Percentiles rank a stretch among this genome's conserved stretches.
These are phyloP conservation scores for Penicillium coprophilum DNA, from an alignment of 495 filamentous ascomycete genomes.

Conservation along the genomic window DNA sequence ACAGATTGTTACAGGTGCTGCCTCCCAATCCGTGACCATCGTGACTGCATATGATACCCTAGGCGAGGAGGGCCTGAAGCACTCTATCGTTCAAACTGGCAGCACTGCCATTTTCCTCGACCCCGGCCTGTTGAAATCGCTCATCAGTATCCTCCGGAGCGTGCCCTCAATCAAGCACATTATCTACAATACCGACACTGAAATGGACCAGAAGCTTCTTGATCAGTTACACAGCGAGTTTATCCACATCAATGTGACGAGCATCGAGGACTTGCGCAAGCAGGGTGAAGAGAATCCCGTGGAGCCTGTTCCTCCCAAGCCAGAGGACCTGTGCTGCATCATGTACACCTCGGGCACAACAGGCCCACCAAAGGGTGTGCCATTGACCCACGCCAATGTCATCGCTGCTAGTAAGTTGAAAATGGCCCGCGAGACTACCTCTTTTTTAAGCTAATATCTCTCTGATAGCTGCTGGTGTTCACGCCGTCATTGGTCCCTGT, in stretches of 20 bases:
- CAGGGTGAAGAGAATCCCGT: conserved; percentile 78
- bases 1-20: conserved; percentile 42
- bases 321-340: conserved; percentile 93
- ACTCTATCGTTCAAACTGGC: conserved; percentile 85
- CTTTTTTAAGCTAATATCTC: conserved; percentile 1
- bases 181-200: conserved; percentile 83
- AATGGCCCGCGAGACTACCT: neutral
- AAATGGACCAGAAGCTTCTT: conserved; percentile 74
- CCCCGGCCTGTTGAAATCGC: conserved; percentile 73
- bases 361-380: conserved; percentile 92
- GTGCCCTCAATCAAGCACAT: conserved; percentile 76
- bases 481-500: conserved; percentile 78
- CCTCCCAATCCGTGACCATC: conserved; percentile 91
- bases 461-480: conserved; percentile 80
- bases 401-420: conserved; percentile 73
- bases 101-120: conserved; percentile 91
- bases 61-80: conserved; percentile 86
- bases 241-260: conserved; percentile 68
- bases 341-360: conserved; percentile 99
- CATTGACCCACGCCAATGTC: conserved; percentile 84
- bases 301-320: conserved; percentile 74
- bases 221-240: conserved; percentile 74
- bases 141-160: conserved; percentile 77
- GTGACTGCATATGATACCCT: conserved; percentile 98
- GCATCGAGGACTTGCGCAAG: conserved; percentile 81